Percentiles rank a stretch among this genome's conserved stretches.
Evolutionary conservation across 129 eudicot genomes (phyloP).

Genomic region (carrot (Daucus carota)): DH1_v3.0 NC_030384.2:49677501-49678000

Average conservation of each 20-base stretch:
- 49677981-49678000: conserved; percentile 16
- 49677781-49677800: background rate
- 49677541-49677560: no score
- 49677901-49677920: conserved; percentile 3
- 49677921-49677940: conserved; percentile 20
- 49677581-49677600: no score
- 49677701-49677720: conserved; percentile 1
- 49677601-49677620: no score
- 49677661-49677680: no score
- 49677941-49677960: conserved; percentile 1
- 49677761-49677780: background rate
- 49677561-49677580: no score
- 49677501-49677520: no score
- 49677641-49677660: no score
- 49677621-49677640: no score
- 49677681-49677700: no score
- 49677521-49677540: no score
- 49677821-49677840: background rate
- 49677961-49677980: conserved; percentile 3
- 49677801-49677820: background rate
- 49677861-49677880: background rate
- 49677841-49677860: background rate
- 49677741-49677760: background rate
- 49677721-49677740: background rate
- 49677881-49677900: background rate